Percentiles rank a stretch among this genome's conserved stretches.
Conservation (phyloP, 495 filamentous ascomycete species). For the Xylaria grammica region DNA sequence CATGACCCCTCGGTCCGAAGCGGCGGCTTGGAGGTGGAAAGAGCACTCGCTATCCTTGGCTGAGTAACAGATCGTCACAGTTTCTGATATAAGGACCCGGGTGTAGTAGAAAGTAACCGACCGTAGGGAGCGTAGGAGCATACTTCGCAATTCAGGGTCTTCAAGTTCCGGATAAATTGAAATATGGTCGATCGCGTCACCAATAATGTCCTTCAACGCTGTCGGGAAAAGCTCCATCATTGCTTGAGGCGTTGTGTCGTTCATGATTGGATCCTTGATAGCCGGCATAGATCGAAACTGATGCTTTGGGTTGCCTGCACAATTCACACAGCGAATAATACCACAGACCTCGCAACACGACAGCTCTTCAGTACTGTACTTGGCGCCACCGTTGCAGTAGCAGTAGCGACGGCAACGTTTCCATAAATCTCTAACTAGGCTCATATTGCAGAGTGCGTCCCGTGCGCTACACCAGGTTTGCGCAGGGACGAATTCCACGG, state of each 20-base stretch:
- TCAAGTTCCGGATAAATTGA: background rate
- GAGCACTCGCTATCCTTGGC: slow-evolving; percentile 21
- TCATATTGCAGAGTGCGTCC: background rate
- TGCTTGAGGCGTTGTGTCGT: slow-evolving; percentile 12
- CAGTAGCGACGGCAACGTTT: slow-evolving; percentile 36
- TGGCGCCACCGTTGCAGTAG: slow-evolving; percentile 39
- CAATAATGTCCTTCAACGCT: slow-evolving; percentile 13
- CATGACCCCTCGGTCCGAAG: slow-evolving; percentile 26
- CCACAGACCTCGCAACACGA: slow-evolving; percentile 24
- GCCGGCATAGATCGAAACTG: slow-evolving; percentile 12
- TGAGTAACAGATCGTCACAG: slow-evolving; percentile 39
- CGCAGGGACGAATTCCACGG: background rate
- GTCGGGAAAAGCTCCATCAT: slow-evolving; percentile 30
- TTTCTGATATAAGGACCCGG: slow-evolving; percentile 40
- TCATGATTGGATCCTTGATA: slow-evolving; percentile 15
- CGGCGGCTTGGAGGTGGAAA: slow-evolving; percentile 41
- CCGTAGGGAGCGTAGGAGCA: slow-evolving; percentile 8
- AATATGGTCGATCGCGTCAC: background rate
- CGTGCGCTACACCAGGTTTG: background rate
- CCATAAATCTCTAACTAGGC: slow-evolving; percentile 1
- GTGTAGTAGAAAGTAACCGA: slow-evolving; percentile 36
- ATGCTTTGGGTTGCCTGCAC: slow-evolving; percentile 44
- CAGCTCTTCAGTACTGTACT: slow-evolving; percentile 35
- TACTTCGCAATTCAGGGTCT: background rate
- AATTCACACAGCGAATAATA: slow-evolving; percentile 35